phyloP scores from a whole-genome alignment of 768 basidiomycete species.

The Boletus rubescentipes region DNA sequence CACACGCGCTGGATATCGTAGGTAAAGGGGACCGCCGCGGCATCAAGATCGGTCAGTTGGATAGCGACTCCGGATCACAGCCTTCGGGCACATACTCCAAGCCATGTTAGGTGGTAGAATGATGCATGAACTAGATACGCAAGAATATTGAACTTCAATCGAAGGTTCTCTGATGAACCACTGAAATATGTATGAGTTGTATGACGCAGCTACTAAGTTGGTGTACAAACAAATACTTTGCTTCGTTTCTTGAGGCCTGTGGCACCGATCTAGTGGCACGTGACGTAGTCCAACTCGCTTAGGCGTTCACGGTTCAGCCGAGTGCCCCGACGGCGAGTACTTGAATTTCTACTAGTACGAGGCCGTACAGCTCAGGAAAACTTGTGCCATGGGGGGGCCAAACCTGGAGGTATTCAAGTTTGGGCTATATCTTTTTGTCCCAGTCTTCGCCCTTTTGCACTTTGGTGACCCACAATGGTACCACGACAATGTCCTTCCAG shows the following conservation, averaged over 20 bases:
- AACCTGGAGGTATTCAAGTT: conserved; percentile 93
- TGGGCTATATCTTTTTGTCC: conserved; percentile 81
- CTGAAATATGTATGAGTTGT: conserved; percentile 1
- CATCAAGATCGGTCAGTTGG: conserved; percentile 44
- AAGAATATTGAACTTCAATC: not conserved
- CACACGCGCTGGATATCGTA: conserved; percentile 51
- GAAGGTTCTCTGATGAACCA: not conserved
- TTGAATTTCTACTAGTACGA: conserved; percentile 55
- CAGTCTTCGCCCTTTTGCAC: conserved; percentile 75
- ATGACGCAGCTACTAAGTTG: not conserved
- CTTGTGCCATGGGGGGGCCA: conserved; percentile 65
- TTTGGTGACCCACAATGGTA: conserved; percentile 92
- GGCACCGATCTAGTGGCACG: no score
- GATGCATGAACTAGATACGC: not conserved
- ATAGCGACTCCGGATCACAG: conserved; percentile 45
- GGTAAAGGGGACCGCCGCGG: conserved; percentile 29
- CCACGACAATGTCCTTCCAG: conserved; percentile 70
- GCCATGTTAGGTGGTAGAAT: conserved; percentile 46
- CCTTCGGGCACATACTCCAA: conserved; percentile 67
- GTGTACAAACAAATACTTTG: not conserved
- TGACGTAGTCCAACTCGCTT: no score
- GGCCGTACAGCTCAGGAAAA: conserved; percentile 35
- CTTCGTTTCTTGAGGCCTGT: no score
- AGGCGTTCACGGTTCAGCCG: no score
- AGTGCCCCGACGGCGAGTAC: not conserved